A percentile compares a stretch with the other conserved stretches of the same genome.
Evolutionary conservation across 495 filamentous ascomycete genomes (phyloP).

Genomic region (Lasiosphaeriaceae sp.): DNA sequence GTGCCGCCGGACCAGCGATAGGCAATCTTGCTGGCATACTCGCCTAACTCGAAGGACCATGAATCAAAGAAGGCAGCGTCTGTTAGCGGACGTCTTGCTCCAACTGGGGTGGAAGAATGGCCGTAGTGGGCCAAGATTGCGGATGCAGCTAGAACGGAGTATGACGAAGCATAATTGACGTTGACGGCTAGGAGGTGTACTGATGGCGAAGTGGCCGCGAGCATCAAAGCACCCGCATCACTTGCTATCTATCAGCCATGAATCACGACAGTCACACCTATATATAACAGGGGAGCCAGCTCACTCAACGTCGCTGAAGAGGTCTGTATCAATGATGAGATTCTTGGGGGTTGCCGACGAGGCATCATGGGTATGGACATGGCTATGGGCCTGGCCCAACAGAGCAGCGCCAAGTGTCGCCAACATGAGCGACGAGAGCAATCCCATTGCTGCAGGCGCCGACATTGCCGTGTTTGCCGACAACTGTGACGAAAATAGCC

Average conservation of each 20-base stretch:
- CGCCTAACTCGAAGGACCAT: conserved; percentile 28
- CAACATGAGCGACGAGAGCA: too few species aligned
- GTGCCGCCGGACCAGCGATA: conserved; percentile 33
- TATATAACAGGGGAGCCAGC: conserved; percentile 1
- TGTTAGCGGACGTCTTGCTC: conserved; percentile 33
- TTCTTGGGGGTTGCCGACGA: conserved; percentile 12
- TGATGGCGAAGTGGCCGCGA: conserved; percentile 29
- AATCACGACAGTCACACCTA: neutral
- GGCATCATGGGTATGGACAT: neutral
- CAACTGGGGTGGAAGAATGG: conserved; percentile 33
- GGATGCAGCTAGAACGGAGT: conserved; percentile 39
- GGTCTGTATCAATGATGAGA: conserved; percentile 39
- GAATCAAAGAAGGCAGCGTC: conserved; percentile 42
- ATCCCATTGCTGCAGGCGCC: too few species aligned
- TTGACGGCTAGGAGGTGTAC: conserved; percentile 40
- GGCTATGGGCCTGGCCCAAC: too few species aligned
- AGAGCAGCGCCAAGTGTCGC: too few species aligned
- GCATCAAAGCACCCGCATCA: conserved; percentile 34
- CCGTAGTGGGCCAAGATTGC: conserved; percentile 43
- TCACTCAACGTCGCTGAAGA: conserved; percentile 43
- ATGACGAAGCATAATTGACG: conserved; percentile 40
- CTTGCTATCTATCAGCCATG: conserved; percentile 9
- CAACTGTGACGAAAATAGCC: too few species aligned
- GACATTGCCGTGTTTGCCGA: too few species aligned
- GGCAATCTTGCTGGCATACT: conserved; percentile 36